Percentiles rank a stretch among this genome's conserved stretches.
Evolutionary conservation across 2,329 filamentous ascomycete genomes (phyloP).

Genomic region (Neonectria sp.): DNA sequence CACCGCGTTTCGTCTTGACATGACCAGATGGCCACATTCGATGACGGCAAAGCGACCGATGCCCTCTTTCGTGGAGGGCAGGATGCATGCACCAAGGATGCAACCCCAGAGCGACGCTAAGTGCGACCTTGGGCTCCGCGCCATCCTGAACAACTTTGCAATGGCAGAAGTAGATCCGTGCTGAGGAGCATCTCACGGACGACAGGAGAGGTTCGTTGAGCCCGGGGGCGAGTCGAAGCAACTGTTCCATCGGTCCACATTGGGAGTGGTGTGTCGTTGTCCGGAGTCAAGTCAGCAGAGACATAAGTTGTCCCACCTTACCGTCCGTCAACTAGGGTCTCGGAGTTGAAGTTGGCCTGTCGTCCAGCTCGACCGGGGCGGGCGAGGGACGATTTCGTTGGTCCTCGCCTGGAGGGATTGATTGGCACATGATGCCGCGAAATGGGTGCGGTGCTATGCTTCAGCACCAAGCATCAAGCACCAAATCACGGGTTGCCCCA

Average conservation of each 20-base stretch:
- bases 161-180: slow-evolving; percentile 12
- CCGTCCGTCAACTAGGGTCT: slow-evolving; percentile 21
- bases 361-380: slow-evolving; percentile 15
- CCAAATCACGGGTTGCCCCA: not conserved
- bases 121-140: slow-evolving; percentile 12
- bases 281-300: slow-evolving; percentile 37
- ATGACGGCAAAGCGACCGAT: slow-evolving; percentile 21
- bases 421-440: slow-evolving; percentile 7
- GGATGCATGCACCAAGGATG: slow-evolving; percentile 11
- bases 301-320: slow-evolving; percentile 39
- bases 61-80: slow-evolving; percentile 18
- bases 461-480: not conserved
- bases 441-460: not conserved
- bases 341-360: slow-evolving; percentile 25
- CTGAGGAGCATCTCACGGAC: slow-evolving; percentile 11
- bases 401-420: slow-evolving; percentile 7
- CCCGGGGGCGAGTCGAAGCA: slow-evolving; percentile 5
- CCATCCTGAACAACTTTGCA: slow-evolving; percentile 6
- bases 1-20: slow-evolving; percentile 35
- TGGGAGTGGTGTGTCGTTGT: slow-evolving; percentile 19
- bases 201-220: slow-evolving; percentile 8
- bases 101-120: slow-evolving; percentile 10
- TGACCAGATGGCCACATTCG: slow-evolving; percentile 35
- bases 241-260: slow-evolving; percentile 24
- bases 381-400: slow-evolving; percentile 16